Percentiles rank a stretch among this genome's conserved stretches.
phyloP scores from a whole-genome alignment of 371 early-diverging fungal genomes.

The Homolaphlyctis polyrhiza region DNA sequence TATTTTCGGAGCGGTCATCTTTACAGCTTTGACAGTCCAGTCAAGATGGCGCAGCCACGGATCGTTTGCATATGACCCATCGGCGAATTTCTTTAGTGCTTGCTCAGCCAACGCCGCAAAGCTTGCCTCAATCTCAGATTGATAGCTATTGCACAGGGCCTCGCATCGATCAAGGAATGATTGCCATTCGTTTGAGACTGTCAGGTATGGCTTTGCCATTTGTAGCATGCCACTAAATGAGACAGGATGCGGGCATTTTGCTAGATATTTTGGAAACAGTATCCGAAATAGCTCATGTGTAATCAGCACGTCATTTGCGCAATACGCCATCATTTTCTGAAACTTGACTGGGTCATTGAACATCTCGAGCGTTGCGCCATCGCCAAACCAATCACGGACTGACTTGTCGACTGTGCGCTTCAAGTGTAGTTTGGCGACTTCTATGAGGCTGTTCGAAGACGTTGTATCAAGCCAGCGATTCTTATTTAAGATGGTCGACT shows the following conservation, averaged over 20 bases:
- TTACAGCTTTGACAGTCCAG: slow-evolving; percentile 51
- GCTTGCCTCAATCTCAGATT: slow-evolving; percentile 53
- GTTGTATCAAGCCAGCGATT: slow-evolving; percentile 30
- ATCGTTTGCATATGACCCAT: slow-evolving; percentile 40
- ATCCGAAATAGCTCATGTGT: slow-evolving; percentile 69
- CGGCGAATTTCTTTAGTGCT: slow-evolving; percentile 45
- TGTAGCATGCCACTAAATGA: slow-evolving; percentile 88
- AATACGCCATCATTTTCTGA: slow-evolving; percentile 69
- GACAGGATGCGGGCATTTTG: slow-evolving; percentile 87
- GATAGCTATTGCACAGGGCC: slow-evolving; percentile 42
- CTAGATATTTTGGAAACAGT: slow-evolving; percentile 65
- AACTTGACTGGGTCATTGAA: slow-evolving; percentile 47
- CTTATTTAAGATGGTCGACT: too few species aligned
- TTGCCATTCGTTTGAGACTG: slow-evolving; percentile 75
- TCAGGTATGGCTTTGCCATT: slow-evolving; percentile 83
- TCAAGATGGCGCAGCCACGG: slow-evolving; percentile 87
- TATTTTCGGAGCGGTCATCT: slow-evolving; percentile 38
- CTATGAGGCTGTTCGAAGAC: slow-evolving; percentile 71
- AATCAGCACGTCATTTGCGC: slow-evolving; percentile 80
- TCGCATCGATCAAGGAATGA: slow-evolving; percentile 37
- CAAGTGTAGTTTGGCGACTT: slow-evolving; percentile 78
- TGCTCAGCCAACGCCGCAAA: slow-evolving; percentile 63
- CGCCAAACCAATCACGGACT: slow-evolving; percentile 63
- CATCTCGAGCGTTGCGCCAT: slow-evolving; percentile 55
- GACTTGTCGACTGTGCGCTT: slow-evolving; percentile 69